A percentile compares a stretch with the other conserved stretches of the same genome.
These are phyloP conservation scores for Endogone sp. DNA, from an alignment of 192 early-diverging fungal genomes.

Conservation along the genomic window DNA sequence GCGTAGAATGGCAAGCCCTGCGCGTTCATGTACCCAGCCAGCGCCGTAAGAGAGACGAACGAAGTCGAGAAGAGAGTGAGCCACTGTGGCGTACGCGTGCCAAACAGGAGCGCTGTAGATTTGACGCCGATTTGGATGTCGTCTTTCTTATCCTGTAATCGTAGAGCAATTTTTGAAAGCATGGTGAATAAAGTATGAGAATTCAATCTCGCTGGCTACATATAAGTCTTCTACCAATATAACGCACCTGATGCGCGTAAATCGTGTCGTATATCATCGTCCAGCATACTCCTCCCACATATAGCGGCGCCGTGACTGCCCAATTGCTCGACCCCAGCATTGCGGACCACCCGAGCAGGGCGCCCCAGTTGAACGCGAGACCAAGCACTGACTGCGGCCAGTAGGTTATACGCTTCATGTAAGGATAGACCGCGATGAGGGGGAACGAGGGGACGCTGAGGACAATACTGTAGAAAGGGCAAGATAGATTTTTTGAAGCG, in stretches of 20 bases:
- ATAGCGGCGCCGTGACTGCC: conserved; percentile 75
- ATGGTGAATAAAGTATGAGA: neutral
- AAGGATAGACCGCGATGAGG: conserved; percentile 77
- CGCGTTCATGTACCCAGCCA: conserved; percentile 78
- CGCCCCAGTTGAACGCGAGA: conserved; percentile 93
- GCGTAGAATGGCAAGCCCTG: conserved; percentile 71
- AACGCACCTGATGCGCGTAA: conserved; percentile 88
- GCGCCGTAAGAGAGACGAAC: conserved; percentile 60
- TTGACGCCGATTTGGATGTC: conserved; percentile 84
- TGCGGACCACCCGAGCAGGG: conserved; percentile 83
- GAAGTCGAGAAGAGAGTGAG: conserved; percentile 68
- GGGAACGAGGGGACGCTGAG: conserved; percentile 79
- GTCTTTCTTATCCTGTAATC: conserved; percentile 78
- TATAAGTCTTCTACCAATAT: too few relatives aligned
- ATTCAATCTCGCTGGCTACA: neutral
- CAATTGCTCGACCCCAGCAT: conserved; percentile 66
- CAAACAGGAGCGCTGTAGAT: conserved; percentile 89
- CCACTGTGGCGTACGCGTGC: conserved; percentile 59
- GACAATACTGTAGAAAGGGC: conserved; percentile 48
- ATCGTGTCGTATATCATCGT: conserved; percentile 96
- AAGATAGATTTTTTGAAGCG: neutral
- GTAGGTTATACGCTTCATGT: conserved; percentile 95
- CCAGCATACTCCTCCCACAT: conserved; percentile 84
- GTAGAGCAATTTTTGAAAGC: conserved; percentile 11
- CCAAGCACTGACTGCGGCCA: conserved; percentile 92